A percentile compares a stretch with the other conserved stretches of the same genome.
Evolutionary conservation across 495 filamentous ascomycete species (phyloP).

Genomic region (Letharia lupina): DNA sequence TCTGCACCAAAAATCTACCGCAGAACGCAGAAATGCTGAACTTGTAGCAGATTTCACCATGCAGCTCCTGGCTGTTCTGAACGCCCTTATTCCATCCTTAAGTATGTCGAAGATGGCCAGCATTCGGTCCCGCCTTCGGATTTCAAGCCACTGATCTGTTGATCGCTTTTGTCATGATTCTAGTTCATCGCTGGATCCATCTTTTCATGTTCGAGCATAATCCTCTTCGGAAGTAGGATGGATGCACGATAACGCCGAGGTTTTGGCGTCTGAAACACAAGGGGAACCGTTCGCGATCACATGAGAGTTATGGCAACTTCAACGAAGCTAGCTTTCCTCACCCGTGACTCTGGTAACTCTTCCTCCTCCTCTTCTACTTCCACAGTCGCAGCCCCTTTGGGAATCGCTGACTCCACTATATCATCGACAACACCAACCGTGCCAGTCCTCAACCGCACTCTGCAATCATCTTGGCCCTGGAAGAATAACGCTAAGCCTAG

Average conservation of each 20-base stretch:
- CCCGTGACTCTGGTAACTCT: conserved; percentile 52
- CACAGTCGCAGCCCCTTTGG: conserved; percentile 22
- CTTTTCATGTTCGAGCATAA: background rate
- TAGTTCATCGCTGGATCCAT: background rate
- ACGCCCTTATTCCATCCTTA: background rate
- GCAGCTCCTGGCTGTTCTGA: background rate
- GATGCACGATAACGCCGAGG: background rate
- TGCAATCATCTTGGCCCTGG: conserved; percentile 47
- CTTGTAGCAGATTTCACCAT: background rate
- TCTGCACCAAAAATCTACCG: background rate
- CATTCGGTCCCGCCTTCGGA: background rate
- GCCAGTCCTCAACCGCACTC: conserved; percentile 52
- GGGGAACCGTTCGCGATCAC: conserved; percentile 3
- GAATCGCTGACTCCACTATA: conserved; percentile 41
- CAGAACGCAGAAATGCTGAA: background rate
- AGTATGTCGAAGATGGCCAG: background rate
- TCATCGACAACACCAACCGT: conserved; percentile 66
- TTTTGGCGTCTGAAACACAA: background rate
- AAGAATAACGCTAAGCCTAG: conserved; percentile 57
- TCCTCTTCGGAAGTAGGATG: background rate
- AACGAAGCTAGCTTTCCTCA: conserved; percentile 57
- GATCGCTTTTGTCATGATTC: background rate
- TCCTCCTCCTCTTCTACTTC: conserved; percentile 23
- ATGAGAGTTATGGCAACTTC: conserved; percentile 52
- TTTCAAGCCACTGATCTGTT: background rate